These are phyloP conservation scores for Kandelia obovata DNA, from an alignment of 345 rosid species.

Conservation along the genomic window DNA sequence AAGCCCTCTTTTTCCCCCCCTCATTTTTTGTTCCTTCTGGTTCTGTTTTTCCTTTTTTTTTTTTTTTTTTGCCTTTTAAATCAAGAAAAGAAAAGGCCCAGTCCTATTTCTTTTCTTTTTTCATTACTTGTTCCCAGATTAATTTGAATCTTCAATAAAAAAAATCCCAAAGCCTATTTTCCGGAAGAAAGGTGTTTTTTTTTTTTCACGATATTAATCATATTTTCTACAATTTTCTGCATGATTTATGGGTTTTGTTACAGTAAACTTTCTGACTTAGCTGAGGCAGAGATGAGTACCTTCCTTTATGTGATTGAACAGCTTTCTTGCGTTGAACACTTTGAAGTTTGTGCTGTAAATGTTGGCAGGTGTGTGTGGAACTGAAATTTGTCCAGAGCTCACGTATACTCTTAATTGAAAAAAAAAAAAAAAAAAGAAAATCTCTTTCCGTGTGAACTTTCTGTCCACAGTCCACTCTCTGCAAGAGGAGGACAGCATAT, in stretches of 20 bases:
- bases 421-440: neutral
- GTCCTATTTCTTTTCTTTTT: too few species aligned
- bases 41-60: too few species aligned
- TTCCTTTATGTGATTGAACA: slow-evolving; percentile 51
- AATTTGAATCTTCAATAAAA: slow-evolving; percentile 2
- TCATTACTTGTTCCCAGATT: slow-evolving; percentile 10
- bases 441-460: neutral
- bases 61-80: neutral
- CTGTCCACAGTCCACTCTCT: neutral
- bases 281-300: slow-evolving; percentile 50
- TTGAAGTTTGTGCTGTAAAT: slow-evolving; percentile 52
- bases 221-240: slow-evolving; percentile 8
- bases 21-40: neutral
- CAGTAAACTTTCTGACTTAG: slow-evolving; percentile 29
- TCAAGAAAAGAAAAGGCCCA: neutral
- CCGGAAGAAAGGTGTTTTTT: too few species aligned
- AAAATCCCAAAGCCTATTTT: too few species aligned
- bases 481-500: neutral
- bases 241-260: slow-evolving; percentile 29
- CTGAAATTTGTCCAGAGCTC: slow-evolving; percentile 23
- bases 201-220: neutral
- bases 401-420: slow-evolving; percentile 4
- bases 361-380: slow-evolving; percentile 17
- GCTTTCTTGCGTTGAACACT: slow-evolving; percentile 56
- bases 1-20: neutral